These are phyloP conservation scores for Sporothrix pseudoabietina DNA, from an alignment of 2,329 filamentous ascomycete species.

Conservation along the genomic window DNA sequence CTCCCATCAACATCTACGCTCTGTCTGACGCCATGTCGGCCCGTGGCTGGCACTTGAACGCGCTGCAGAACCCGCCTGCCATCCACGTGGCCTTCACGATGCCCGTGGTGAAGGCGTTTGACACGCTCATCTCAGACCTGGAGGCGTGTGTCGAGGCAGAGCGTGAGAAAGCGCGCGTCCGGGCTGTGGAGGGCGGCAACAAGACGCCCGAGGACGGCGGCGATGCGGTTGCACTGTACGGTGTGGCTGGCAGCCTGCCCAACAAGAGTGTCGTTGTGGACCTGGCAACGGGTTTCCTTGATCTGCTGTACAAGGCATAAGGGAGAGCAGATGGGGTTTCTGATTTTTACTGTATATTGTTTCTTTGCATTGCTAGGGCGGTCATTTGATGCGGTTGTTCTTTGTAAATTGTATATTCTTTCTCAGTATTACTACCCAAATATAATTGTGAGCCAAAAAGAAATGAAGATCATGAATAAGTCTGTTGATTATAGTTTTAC, in stretches of 20 bases:
- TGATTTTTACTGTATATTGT: background rate
- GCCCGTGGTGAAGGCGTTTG: constrained; percentile 78
- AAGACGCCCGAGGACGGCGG: constrained; percentile 66
- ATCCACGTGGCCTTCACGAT: constrained; percentile 94
- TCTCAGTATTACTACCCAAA: background rate
- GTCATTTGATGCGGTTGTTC: background rate
- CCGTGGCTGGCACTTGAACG: constrained; percentile 94
- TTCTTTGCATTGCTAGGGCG: constrained; percentile 15
- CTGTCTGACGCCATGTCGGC: constrained; percentile 83
- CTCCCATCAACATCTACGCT: constrained; percentile 86
- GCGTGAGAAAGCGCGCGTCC: constrained; percentile 76
- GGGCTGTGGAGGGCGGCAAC: constrained; percentile 64
- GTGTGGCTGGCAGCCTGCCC: constrained; percentile 89
- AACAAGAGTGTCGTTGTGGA: constrained; percentile 95
- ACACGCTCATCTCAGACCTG: constrained; percentile 74
- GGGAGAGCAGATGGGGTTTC: background rate
- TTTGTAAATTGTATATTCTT: background rate
- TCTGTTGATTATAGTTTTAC: constrained; percentile 3
- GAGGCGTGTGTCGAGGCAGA: constrained; percentile 69
- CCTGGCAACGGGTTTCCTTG: constrained; percentile 85
- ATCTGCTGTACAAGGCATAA: constrained; percentile 77
- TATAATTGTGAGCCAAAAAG: background rate
- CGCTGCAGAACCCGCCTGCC: constrained; percentile 85
- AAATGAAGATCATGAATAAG: background rate
- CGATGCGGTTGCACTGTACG: constrained; percentile 86